Evolutionary conservation across 169 alveolate genomes (phyloP).

Genomic region (Amoebophrya sp.): DNA sequence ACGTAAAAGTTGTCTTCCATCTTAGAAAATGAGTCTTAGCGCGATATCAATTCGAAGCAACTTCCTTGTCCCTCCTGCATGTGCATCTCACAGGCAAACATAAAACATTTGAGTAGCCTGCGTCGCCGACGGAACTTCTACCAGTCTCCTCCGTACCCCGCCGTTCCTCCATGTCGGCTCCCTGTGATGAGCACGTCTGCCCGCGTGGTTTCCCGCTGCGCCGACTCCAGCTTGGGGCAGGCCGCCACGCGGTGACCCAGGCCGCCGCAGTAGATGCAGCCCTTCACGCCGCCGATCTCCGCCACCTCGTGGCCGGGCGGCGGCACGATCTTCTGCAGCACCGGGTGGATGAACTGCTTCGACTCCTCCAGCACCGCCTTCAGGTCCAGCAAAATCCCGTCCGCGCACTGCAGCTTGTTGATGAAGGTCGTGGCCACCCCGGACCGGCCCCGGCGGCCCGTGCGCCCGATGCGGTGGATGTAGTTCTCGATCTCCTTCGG

Average conservation of each 20-base stretch:
- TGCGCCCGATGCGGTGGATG: conserved; percentile 96
- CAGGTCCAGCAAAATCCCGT: conserved; percentile 54
- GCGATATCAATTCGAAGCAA: too few species aligned
- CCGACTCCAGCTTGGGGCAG: conserved; percentile 64
- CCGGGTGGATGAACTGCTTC: conserved; percentile 65
- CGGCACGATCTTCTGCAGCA: conserved; percentile 23
- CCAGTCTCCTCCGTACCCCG: conserved; percentile 36
- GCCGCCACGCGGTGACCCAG: conserved; percentile 77
- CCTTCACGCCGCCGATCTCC: conserved; percentile 74
- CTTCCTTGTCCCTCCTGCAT: too few species aligned
- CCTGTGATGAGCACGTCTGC: conserved; percentile 33
- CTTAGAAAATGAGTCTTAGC: too few species aligned
- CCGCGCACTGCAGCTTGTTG: conserved; percentile 49
- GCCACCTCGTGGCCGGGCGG: conserved; percentile 26
- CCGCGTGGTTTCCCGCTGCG: conserved; percentile 39
- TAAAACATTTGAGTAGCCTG: too few species aligned
- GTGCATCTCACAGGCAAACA: too few species aligned
- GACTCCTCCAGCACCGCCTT: conserved; percentile 77
- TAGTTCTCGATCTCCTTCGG: conserved; percentile 93
- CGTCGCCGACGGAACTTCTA: too few species aligned
- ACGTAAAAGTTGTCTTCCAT: too few species aligned
- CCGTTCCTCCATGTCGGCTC: conserved; percentile 29
- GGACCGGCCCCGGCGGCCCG: conserved; percentile 93
- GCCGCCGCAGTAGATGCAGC: conserved; percentile 83
- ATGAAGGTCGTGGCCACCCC: conserved; percentile 90